Conservation (phyloP, 768 basidiomycete genomes). For the Podaxis sp. region DNA sequence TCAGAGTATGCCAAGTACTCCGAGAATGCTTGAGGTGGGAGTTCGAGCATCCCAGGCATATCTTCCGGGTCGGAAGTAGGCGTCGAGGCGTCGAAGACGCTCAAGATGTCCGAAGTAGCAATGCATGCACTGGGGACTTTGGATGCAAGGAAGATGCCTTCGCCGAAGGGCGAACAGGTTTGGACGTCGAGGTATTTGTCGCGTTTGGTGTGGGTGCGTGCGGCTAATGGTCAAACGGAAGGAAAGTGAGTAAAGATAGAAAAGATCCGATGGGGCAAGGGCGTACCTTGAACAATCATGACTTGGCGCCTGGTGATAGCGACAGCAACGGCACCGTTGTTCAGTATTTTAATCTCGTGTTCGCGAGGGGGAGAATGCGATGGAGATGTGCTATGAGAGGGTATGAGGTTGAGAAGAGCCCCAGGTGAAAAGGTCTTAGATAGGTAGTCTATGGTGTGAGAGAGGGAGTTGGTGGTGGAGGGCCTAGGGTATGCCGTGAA, state of each 20-base stretch:
- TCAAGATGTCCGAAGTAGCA: slow-evolving; percentile 50
- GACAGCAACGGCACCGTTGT: slow-evolving; percentile 59
- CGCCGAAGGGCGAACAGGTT: slow-evolving; percentile 60
- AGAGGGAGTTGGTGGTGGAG: neutral
- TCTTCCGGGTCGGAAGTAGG: neutral
- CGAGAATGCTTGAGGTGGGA: slow-evolving; percentile 53
- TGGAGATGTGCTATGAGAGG: neutral
- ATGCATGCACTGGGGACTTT: slow-evolving; percentile 62
- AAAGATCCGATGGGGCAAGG: neutral
- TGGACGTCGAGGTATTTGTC: slow-evolving; percentile 65
- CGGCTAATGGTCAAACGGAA: slow-evolving; percentile 31
- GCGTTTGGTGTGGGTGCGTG: slow-evolving; percentile 46
- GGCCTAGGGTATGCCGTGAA: neutral
- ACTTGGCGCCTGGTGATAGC: slow-evolving; percentile 67
- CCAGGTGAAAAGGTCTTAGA: neutral
- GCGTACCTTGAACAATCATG: slow-evolving; percentile 60
- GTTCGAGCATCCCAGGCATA: slow-evolving; percentile 53
- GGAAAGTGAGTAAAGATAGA: neutral
- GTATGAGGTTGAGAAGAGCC: neutral
- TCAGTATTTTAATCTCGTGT: slow-evolving; percentile 29
- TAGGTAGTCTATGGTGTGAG: slow-evolving; percentile 1
- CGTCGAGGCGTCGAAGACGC: slow-evolving; percentile 42
- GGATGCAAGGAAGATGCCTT: slow-evolving; percentile 60
- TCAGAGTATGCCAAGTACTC: slow-evolving; percentile 53
- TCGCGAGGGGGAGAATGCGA: neutral